These are phyloP conservation scores for Candida nemodendra DNA, from an alignment of 805 yeast genomes.

Conservation along the genomic window DNA sequence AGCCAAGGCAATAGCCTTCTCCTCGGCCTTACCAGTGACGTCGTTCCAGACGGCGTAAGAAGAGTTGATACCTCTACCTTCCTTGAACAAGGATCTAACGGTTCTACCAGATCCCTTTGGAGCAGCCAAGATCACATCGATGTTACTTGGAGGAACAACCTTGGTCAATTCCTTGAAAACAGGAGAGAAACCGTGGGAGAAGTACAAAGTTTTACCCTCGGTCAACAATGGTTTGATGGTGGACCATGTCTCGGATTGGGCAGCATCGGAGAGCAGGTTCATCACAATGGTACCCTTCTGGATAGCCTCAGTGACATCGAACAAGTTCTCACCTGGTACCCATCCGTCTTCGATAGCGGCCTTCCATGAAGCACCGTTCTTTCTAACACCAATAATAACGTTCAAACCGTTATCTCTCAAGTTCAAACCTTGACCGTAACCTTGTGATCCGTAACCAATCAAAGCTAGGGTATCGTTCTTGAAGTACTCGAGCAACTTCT, in stretches of 20 bases:
- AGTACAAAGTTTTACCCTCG: constrained; percentile 96
- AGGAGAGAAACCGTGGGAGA: constrained; percentile 99
- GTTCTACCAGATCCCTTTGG: constrained; percentile 99
- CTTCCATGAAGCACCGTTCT: constrained; percentile 99
- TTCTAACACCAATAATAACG: constrained; percentile 97
- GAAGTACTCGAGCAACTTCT: constrained; percentile 93
- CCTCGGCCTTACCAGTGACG: constrained; percentile 98
- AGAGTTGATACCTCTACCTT: constrained; percentile 99
- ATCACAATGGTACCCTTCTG: constrained; percentile 87
- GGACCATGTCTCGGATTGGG: constrained; percentile 98
- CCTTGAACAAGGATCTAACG: constrained; percentile 98
- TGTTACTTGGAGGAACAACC: constrained; percentile 91
- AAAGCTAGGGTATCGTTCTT: constrained; percentile 96
- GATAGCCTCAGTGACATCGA: constrained; percentile 93
- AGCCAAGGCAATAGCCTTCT: constrained; percentile 97
- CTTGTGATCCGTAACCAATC: constrained; percentile 99
- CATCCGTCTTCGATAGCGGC: constrained; percentile 99
- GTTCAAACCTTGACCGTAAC: constrained; percentile 99
- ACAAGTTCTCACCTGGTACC: constrained; percentile 99
- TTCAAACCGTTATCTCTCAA: constrained; percentile 98
- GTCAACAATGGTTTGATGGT: constrained; percentile 86
- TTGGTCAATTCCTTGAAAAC: constrained; percentile 97
- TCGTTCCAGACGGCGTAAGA: constrained; percentile 99
- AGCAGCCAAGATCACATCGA: constrained; percentile 97
- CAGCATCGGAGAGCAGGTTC: constrained; percentile 99